Evolutionary conservation across 2,329 filamentous ascomycete genomes (phyloP), one percentile per base, ranked within the genome.

Genomic region (Hymenoscyphus fructigenus): DNA sequence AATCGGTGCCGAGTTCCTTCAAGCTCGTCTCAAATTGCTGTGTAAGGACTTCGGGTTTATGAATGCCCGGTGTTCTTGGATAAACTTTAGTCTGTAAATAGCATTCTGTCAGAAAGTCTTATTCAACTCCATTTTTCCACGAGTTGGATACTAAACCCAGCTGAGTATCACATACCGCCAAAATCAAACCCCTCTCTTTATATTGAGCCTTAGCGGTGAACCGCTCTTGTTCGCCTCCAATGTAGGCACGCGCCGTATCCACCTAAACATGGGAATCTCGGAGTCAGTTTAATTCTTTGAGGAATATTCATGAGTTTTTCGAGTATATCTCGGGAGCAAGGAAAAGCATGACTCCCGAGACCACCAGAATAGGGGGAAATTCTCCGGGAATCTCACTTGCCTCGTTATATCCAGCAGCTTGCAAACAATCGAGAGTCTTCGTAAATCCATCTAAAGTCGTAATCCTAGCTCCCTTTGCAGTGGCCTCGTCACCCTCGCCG

Each of bases 351-450:
- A n/a, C n/a, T n/a, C n/a, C n/a, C n/a, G n/a, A n/a, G n/a, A n/a
- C n/a, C n/a, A n/a, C n/a, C n/a, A n/a, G n/a, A n/a, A n/a, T n/a
- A n/a, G n/a, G n/a, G n/a, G n/a, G n/a, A n/a, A n/a, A n/a, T n/a
- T n/a, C n/a, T n/a, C n/a, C n/a, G n/a, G n/a, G n/a, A n/a, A n/a
- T n/a, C n/a, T n/a, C n/a, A n/a, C n/a, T n/a, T n/a, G n/a, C n/a
- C 75, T 97, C 93, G 74, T 88, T 88, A 79, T 96, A 94, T 44
- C 92, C 92, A 64, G 88, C 84, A n/a, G 82, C 80, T 76, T 94
- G 90, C 74, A 96, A 87, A 68, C 88, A 82, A 75, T 94, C 89
- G 44, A 96, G 85, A 55, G 85, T 84, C 71, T 85, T 85, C 71
- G 88, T 91, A 80, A 89, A 92, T 55, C 90, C 88, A 65, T 86